A percentile compares a stretch with the other conserved stretches of the same genome.
These are phyloP conservation scores for Fraxinus paxiana DNA, from an alignment of 305 asterid genomes.

Conservation along the genomic window DNA sequence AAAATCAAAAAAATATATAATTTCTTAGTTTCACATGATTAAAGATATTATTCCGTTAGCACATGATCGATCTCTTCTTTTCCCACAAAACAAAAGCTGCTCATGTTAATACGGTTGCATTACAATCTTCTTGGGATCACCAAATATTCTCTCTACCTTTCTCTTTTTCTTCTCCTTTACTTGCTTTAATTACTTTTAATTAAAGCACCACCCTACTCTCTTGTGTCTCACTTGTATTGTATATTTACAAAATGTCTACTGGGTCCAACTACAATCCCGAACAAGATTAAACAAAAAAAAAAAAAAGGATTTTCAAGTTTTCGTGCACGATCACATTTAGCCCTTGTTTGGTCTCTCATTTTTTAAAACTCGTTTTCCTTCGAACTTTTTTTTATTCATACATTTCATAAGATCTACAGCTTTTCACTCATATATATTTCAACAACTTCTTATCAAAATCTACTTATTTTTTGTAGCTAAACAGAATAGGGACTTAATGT, in stretches of 20 bases:
- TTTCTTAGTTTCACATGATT: neutral
- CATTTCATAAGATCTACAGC: no score
- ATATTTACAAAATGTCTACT: neutral
- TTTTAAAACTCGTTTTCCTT: neutral
- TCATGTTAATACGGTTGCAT: slow-evolving; percentile 14
- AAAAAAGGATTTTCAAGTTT: neutral
- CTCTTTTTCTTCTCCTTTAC: slow-evolving; percentile 27
- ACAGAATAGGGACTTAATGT: no score
- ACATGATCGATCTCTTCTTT: slow-evolving; percentile 2
- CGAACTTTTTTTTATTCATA: neutral
- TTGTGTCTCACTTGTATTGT: slow-evolving; percentile 9
- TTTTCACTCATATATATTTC: no score
- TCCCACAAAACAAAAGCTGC: slow-evolving; percentile 19
- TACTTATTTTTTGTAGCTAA: no score
- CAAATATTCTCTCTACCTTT: slow-evolving; percentile 32
- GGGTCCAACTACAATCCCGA: neutral
- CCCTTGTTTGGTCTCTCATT: neutral
- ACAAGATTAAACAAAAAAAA: neutral
- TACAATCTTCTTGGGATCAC: slow-evolving; percentile 44
- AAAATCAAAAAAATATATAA: neutral
- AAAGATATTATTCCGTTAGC: neutral
- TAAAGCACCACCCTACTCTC: slow-evolving; percentile 32
- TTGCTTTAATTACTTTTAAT: slow-evolving; percentile 20
- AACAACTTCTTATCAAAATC: no score
- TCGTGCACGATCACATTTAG: neutral